phyloP scores from a whole-genome alignment of 1,284 basidiomycete species.

The Phlebopus sp. region DNA sequence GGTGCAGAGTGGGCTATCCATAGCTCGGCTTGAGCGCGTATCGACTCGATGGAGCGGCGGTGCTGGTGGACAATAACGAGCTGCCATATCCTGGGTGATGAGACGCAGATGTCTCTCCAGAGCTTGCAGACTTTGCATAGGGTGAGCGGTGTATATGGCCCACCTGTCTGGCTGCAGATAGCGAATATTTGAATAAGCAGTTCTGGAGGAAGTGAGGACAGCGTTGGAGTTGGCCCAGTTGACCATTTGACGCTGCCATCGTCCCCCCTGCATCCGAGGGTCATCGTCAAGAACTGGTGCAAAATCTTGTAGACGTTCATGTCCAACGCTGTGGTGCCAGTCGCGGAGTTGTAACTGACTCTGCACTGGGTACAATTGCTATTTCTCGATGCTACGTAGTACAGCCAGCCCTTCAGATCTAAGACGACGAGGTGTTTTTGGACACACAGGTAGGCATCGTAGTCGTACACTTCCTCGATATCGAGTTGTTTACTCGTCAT shows the following conservation, averaged over 20 bases:
- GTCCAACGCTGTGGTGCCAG: too few relatives aligned
- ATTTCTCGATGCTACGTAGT: too few relatives aligned
- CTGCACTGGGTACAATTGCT: too few relatives aligned
- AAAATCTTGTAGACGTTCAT: too few relatives aligned
- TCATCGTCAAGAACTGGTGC: not conserved
- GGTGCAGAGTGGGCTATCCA: constrained; percentile 54
- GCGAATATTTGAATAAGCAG: constrained; percentile 62
- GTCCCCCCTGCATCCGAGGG: not conserved
- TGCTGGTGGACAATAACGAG: constrained; percentile 47
- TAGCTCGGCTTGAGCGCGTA: constrained; percentile 45
- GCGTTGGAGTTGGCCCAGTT: not conserved
- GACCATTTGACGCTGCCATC: not conserved
- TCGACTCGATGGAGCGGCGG: constrained; percentile 32
- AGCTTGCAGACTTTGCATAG: constrained; percentile 51
- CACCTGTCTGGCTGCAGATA: constrained; percentile 37
- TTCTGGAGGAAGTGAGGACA: constrained; percentile 50
- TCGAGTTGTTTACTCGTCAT: too few relatives aligned
- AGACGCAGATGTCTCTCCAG: constrained; percentile 51
- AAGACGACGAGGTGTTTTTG: too few relatives aligned
- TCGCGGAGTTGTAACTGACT: too few relatives aligned
- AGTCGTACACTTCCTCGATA: too few relatives aligned
- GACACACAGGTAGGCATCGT: too few relatives aligned
- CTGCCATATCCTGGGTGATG: constrained; percentile 60
- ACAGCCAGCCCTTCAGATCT: too few relatives aligned
- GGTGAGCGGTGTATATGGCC: constrained; percentile 44